These are phyloP conservation scores for Thalassiosira hispida DNA, from an alignment of 352 stramenopile genomes.

Conservation along the genomic window DNA sequence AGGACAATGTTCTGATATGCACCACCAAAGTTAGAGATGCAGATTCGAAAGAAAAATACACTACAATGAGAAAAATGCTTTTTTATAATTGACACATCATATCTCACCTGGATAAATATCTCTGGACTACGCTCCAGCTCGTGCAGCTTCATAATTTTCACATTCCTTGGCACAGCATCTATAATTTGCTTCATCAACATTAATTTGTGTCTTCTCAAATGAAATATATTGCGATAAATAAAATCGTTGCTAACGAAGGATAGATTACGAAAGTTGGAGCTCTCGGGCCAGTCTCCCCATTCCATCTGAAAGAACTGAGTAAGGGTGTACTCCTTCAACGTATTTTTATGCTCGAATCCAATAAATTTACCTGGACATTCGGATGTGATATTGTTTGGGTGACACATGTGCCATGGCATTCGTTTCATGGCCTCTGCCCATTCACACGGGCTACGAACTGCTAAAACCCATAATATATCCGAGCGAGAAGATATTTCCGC, in stretches of 20 bases:
- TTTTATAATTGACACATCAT: background rate
- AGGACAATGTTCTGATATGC: constrained; percentile 28
- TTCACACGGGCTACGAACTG: constrained; percentile 35
- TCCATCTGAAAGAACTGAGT: constrained; percentile 44
- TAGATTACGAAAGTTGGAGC: constrained; percentile 49
- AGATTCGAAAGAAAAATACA: background rate
- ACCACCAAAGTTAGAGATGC: background rate
- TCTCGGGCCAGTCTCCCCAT: constrained; percentile 53
- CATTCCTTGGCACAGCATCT: constrained; percentile 35
- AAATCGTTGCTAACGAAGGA: constrained; percentile 43
- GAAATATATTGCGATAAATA: constrained; percentile 47
- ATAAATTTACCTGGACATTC: constrained; percentile 36
- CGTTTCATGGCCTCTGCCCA: constrained; percentile 48
- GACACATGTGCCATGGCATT: constrained; percentile 46
- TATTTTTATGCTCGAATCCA: constrained; percentile 31
- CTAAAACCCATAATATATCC: constrained; percentile 51
- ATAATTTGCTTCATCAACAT: constrained; percentile 52
- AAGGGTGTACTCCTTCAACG: constrained; percentile 15
- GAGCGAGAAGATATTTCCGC: constrained; percentile 10
- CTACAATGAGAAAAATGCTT: background rate
- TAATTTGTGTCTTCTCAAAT: constrained; percentile 49
- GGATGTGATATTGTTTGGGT: constrained; percentile 21
- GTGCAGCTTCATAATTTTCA: constrained; percentile 47
- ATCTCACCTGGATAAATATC: constrained; percentile 40
- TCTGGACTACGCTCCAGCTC: constrained; percentile 41